A percentile compares a stretch with the other conserved stretches of the same genome.
Conservation (phyloP, 2,329 filamentous ascomycete genomes). For the Coniochaeta sp. region DNA sequence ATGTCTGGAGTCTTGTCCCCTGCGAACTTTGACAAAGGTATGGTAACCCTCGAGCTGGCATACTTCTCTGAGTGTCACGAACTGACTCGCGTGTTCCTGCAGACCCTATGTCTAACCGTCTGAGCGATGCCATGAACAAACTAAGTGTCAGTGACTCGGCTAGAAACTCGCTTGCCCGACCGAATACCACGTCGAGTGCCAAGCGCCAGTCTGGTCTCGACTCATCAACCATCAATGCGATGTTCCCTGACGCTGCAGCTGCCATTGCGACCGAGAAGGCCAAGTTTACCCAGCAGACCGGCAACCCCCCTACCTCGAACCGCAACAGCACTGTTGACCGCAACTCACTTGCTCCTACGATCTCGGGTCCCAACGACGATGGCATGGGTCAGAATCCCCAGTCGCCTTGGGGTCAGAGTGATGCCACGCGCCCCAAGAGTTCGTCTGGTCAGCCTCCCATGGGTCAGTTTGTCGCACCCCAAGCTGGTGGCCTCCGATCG, state of each 20-base stretch:
- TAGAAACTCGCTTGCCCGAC: slow-evolving; percentile 78
- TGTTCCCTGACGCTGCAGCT: slow-evolving; percentile 97
- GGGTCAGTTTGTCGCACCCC: slow-evolving; percentile 84
- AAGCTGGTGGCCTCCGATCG: slow-evolving; percentile 68
- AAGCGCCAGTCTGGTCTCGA: slow-evolving; percentile 96
- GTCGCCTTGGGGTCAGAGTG: slow-evolving; percentile 68
- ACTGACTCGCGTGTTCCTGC: slow-evolving; percentile 6
- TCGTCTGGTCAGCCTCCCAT: slow-evolving; percentile 74
- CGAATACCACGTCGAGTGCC: slow-evolving; percentile 65
- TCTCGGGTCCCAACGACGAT: slow-evolving; percentile 63
- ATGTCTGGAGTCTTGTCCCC: slow-evolving; percentile 95
- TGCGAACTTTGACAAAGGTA: slow-evolving; percentile 94
- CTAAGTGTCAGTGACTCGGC: slow-evolving; percentile 75
- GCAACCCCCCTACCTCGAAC: slow-evolving; percentile 82
- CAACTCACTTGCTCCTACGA: slow-evolving; percentile 67
- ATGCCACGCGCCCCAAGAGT: slow-evolving; percentile 61
- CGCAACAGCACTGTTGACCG: slow-evolving; percentile 83
- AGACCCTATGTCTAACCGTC: slow-evolving; percentile 96
- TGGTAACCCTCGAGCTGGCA: slow-evolving; percentile 3
- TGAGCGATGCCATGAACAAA: slow-evolving; percentile 96
- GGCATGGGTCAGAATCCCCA: slow-evolving; percentile 58
- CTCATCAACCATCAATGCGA: slow-evolving; percentile 87
- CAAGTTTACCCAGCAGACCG: slow-evolving; percentile 92
- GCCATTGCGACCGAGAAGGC: slow-evolving; percentile 99
- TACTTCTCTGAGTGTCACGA: not conserved